phyloP scores from a whole-genome alignment of 768 basidiomycete genomes.

The Kwoniella mangroviensis region DNA sequence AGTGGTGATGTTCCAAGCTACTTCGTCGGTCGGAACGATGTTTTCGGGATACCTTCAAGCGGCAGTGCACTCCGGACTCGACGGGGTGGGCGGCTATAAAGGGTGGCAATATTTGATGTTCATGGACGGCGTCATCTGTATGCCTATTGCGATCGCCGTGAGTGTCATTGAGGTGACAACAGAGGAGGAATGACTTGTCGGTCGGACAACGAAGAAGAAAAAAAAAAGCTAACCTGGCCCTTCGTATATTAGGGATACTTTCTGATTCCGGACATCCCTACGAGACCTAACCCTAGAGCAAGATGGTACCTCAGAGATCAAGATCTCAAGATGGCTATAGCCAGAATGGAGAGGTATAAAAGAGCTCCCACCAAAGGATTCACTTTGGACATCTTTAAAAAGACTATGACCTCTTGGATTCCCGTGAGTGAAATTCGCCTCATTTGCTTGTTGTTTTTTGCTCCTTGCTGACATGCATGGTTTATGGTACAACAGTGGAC shows the following conservation, averaged over 20 bases:
- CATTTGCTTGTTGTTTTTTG: neutral
- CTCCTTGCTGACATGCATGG: neutral
- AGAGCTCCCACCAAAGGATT: constrained; percentile 28
- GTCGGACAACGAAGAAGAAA: neutral
- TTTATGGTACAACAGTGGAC: constrained; percentile 15
- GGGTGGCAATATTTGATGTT: constrained; percentile 38
- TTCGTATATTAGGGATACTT: constrained; percentile 26
- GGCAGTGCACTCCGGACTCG: constrained; percentile 25
- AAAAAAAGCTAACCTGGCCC: neutral
- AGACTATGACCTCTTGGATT: constrained; percentile 29
- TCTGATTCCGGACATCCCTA: constrained; percentile 34
- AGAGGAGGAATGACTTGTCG: too few species aligned
- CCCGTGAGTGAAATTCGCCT: constrained; percentile 13
- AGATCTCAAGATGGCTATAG: constrained; percentile 29
- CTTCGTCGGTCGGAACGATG: constrained; percentile 30
- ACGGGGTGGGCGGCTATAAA: constrained; percentile 26
- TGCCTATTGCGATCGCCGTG: constrained; percentile 36
- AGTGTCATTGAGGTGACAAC: neutral
- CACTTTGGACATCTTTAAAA: constrained; percentile 32
- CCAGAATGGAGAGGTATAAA: constrained; percentile 20
- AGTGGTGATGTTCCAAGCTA: constrained; percentile 25
- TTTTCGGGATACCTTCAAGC: constrained; percentile 33
- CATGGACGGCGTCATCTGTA: constrained; percentile 33
- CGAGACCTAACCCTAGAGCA: constrained; percentile 20
- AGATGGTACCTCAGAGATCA: constrained; percentile 29